Evolutionary conservation across 441 rosid species (phyloP).

Genomic region (Melastoma candidum): DNA sequence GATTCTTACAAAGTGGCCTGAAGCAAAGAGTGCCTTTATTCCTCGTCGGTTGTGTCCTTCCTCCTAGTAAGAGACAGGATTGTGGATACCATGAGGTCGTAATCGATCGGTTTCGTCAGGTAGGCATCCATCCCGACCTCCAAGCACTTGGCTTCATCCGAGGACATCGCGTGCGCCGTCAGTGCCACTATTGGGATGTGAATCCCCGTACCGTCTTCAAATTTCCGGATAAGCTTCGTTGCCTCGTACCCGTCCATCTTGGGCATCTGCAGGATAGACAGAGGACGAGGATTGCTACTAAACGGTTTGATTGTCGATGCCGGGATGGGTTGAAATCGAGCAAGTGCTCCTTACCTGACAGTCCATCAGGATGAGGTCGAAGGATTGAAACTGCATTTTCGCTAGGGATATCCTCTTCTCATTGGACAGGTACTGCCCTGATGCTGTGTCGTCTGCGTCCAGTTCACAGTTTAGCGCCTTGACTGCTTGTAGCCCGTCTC

Average conservation of each 20-base stretch:
- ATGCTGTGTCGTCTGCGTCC: conserved; percentile 15
- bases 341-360: conserved; percentile 57
- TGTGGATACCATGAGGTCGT: conserved; percentile 86
- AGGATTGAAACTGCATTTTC: conserved; percentile 27
- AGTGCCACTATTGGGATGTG: conserved; percentile 88
- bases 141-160: conserved; percentile 90
- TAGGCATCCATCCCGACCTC: conserved; percentile 98
- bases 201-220: conserved; percentile 44
- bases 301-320: background rate
- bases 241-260: conserved; percentile 98
- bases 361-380: conserved; percentile 91
- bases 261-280: conserved; percentile 55
- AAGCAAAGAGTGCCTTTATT: background rate
- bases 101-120: conserved; percentile 86
- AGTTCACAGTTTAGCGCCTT: conserved; percentile 44
- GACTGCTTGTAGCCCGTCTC: conserved; percentile 88
- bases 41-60: conserved; percentile 1
- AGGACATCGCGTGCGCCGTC: conserved; percentile 96
- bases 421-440: conserved; percentile 18
- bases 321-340: background rate
- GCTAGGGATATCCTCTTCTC: conserved; percentile 15
- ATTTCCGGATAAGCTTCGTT: conserved; percentile 71
- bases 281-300: background rate
- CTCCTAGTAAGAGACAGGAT: conserved; percentile 62
- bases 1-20: too few species aligned